Conservation (phyloP, 176 grass and related monocot genomes). For the Musa acuminata region DNA sequence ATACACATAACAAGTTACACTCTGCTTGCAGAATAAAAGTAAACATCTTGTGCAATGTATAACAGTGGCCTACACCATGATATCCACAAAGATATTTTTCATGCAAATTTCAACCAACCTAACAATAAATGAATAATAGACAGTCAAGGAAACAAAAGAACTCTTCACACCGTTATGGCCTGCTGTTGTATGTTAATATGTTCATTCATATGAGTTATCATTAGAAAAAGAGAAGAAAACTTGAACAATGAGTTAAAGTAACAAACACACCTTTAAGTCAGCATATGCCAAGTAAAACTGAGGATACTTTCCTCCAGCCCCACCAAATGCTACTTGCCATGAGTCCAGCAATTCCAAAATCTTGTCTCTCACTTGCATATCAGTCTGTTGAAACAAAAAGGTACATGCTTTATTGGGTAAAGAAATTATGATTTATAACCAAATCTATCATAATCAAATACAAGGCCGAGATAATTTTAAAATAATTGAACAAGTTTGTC, state of each 20-base stretch:
- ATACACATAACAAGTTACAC: too few relatives aligned
- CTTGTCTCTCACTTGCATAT: conserved; percentile 68
- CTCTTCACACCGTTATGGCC: too few relatives aligned
- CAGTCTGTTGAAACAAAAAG: conserved; percentile 25
- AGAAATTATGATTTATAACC: not conserved
- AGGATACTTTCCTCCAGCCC: conserved; percentile 53
- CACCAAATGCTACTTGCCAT: conserved; percentile 92
- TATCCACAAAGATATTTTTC: too few relatives aligned
- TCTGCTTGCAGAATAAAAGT: too few relatives aligned
- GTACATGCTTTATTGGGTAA: not conserved
- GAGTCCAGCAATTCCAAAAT: conserved; percentile 60
- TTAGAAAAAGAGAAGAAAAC: not conserved
- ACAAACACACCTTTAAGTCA: conserved; percentile 55
- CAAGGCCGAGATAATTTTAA: too few relatives aligned
- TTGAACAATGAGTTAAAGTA: not conserved
- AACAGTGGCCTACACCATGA: too few relatives aligned
- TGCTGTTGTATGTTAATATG: not conserved
- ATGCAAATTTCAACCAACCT: too few relatives aligned
- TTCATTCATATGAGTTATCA: not conserved
- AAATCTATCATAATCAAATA: not conserved
- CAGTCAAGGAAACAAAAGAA: not conserved
- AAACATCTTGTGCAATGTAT: too few relatives aligned
- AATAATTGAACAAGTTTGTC: too few relatives aligned
- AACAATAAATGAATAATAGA: not conserved
- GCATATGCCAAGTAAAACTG: conserved; percentile 75